Base-by-base conservation (phyloP, 1,139 yeast genomes). In the Lodderomyces oxycetoniae region DNA sequence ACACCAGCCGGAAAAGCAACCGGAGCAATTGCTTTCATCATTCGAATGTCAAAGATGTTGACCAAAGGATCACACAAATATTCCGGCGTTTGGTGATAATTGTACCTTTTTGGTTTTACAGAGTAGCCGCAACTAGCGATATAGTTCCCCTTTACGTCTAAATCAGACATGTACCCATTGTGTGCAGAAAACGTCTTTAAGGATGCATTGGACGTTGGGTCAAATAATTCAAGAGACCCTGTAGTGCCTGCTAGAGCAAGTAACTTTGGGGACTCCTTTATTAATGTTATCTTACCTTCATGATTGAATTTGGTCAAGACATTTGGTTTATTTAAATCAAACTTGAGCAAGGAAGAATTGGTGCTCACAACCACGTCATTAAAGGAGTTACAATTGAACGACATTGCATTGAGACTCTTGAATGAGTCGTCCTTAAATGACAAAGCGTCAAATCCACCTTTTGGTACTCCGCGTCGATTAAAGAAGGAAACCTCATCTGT, bases 1-100 rank as follows among this genome's bases (percentile, higher is more conserved):
- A 97, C 96, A 4, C 97, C 97, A 0, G 88, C 82, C 0, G 95
- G 86, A 53, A 88, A 88, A 2, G 96, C 79, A 3, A 89, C 67
- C 2, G 97, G 96, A 0, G 95, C 69, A 36, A 83, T 57, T 2
- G 91, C 73, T 39, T 77, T 72, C 76, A 86, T 69, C 44, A 79
- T 75, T 41, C 95, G 70, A 23, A 87, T 57, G 54, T 91, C 98
- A 55, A 77, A 88, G 13, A 87, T 78, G 44, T 81, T 82, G 17
- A 91, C 91, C 45, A 89, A 69, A 0, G 95, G 91, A 52, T 91
- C 98, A 21, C 60, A 63, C 40, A 66, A 51, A 36, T 52, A 61
- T 34, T 62, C 68, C 6, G 44, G 36, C 4, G 43, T 35, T 33
- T 49, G 48, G 26, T 38, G 30, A 21, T 43, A 36, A 29, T 40